A percentile compares a stretch with the other conserved stretches of the same genome.
These are phyloP conservation scores for Lotus japonicus DNA, from an alignment of 306 rosid genomes.

Conservation along the genomic window DNA sequence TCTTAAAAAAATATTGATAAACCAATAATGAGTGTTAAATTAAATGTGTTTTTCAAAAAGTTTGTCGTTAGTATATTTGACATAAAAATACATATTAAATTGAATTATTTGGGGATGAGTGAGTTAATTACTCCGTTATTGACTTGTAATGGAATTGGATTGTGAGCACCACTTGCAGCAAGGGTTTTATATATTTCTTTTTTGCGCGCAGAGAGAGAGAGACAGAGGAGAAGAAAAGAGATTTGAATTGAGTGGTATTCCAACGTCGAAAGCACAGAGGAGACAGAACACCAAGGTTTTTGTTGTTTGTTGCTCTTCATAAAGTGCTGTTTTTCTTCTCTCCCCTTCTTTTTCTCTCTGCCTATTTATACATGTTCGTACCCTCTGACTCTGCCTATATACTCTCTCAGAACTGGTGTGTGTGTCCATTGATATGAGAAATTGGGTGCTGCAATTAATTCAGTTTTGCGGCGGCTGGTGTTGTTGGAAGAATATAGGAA, in stretches of 20 bases:
- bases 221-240: not conserved
- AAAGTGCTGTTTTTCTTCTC: not conserved
- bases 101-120: too few species aligned
- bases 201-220: not conserved
- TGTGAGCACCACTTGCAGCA: slow-evolving; percentile 10
- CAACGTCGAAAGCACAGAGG: slow-evolving; percentile 53
- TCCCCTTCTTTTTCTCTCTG: not conserved
- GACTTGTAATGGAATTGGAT: slow-evolving; percentile 3
- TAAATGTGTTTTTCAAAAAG: too few species aligned
- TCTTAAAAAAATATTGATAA: too few species aligned
- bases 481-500: too few species aligned
- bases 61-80: too few species aligned
- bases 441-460: too few species aligned
- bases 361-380: not conserved
- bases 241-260: slow-evolving; percentile 38
- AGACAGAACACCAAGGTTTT: not conserved
- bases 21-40: too few species aligned
- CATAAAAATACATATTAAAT: too few species aligned
- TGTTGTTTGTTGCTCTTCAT: not conserved
- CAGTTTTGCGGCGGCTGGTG: too few species aligned
- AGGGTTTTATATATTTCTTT: not conserved
- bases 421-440: too few species aligned
- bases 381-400: not conserved
- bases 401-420: not conserved
- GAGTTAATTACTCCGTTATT: too few species aligned